Evolutionary conservation across 1,284 basidiomycete genomes (phyloP).

Genomic region (Earliella scabrosa): DNA sequence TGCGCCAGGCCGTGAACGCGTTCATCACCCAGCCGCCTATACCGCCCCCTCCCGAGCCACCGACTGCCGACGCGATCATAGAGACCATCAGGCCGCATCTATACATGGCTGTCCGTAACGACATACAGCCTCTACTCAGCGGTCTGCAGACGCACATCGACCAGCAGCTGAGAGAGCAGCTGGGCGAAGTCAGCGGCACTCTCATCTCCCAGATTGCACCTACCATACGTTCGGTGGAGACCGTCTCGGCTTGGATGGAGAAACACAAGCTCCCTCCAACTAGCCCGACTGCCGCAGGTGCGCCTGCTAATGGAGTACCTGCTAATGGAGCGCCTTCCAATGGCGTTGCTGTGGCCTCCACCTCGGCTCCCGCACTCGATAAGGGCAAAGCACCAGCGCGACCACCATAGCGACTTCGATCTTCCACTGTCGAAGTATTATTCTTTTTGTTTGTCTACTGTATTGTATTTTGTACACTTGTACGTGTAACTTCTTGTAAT

Average conservation of each 20-base stretch:
- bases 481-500: background rate
- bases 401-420: background rate
- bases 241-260: constrained; percentile 31
- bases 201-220: constrained; percentile 44
- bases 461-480: background rate
- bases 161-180: constrained; percentile 40
- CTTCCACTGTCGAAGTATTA: background rate
- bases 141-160: constrained; percentile 42
- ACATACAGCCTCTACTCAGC: constrained; percentile 42
- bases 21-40: constrained; percentile 38
- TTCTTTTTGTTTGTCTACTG: background rate
- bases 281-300: background rate
- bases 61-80: constrained; percentile 47
- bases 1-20: constrained; percentile 45
- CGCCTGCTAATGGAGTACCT: too few species aligned
- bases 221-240: constrained; percentile 34
- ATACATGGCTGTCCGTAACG: constrained; percentile 40
- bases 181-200: constrained; percentile 40
- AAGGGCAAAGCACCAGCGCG: background rate
- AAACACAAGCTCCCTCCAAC: background rate
- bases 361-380: background rate
- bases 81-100: constrained; percentile 45
- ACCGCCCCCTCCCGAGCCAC: constrained; percentile 29
- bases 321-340: background rate
- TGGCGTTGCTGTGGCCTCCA: too few species aligned